Evolutionary conservation across 2,329 filamentous ascomycete species (phyloP).

Genomic region (Xylariomycetidae sp.): DNA sequence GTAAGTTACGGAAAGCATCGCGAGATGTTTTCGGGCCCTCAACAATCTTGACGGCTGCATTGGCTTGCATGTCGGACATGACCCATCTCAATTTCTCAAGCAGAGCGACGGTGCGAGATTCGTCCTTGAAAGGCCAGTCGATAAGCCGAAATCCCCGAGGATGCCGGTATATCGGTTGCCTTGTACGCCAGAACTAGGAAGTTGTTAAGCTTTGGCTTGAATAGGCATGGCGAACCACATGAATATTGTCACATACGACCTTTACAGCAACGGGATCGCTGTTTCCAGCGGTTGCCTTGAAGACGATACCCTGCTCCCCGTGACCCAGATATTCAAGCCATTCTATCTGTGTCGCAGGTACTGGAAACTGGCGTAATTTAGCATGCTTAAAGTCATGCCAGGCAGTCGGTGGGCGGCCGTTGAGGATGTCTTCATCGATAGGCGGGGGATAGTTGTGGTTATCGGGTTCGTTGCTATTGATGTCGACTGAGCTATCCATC

Average conservation of each 20-base stretch:
- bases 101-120: slow-evolving; percentile 4
- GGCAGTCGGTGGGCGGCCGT: slow-evolving; percentile 2
- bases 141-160: slow-evolving; percentile 3
- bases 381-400: slow-evolving; percentile 4
- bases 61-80: slow-evolving; percentile 4
- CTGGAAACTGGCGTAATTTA: slow-evolving; percentile 4
- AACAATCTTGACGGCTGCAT: slow-evolving; percentile 2
- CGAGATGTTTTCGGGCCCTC: slow-evolving; percentile 2
- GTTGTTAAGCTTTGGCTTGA: slow-evolving; percentile 1
- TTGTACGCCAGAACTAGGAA: slow-evolving; percentile 2
- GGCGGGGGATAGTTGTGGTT: slow-evolving; percentile 1
- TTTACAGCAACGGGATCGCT: slow-evolving; percentile 1
- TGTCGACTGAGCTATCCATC: slow-evolving; percentile 2
- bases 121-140: slow-evolving; percentile 3
- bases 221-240: slow-evolving; percentile 1
- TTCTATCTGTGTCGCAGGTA: no score
- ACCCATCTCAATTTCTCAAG: slow-evolving; percentile 4
- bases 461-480: slow-evolving; percentile 3
- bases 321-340: no score
- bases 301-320: no score
- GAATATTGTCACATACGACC: slow-evolving; percentile 4
- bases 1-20: slow-evolving; percentile 1
- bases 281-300: no score
- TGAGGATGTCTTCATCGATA: slow-evolving; percentile 6
- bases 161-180: slow-evolving; percentile 2